These are phyloP conservation scores for Pseudocercospora macadamiae DNA, from an alignment of 2,329 filamentous ascomycete genomes.

Conservation along the genomic window DNA sequence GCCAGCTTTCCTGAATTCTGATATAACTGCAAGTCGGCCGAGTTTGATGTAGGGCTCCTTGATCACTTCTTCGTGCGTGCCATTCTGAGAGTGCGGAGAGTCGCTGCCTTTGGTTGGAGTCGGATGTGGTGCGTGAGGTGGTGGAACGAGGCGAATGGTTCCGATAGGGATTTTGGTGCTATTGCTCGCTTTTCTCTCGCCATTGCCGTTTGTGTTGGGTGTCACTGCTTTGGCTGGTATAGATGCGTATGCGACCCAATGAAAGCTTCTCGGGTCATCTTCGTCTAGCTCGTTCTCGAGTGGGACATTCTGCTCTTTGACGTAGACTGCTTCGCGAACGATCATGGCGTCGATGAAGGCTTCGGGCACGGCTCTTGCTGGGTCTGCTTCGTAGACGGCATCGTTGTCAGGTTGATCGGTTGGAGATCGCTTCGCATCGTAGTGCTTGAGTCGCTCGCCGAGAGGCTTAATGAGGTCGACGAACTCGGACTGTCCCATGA, in stretches of 20 bases:
- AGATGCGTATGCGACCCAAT: slow-evolving; percentile 83
- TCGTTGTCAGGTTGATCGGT: slow-evolving; percentile 36
- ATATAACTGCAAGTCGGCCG: slow-evolving; percentile 72
- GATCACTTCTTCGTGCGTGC: slow-evolving; percentile 27
- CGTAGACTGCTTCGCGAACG: slow-evolving; percentile 61
- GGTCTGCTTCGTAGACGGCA: slow-evolving; percentile 30
- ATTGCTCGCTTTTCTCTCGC: slow-evolving; percentile 40
- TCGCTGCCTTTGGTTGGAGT: slow-evolving; percentile 32
- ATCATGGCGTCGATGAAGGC: slow-evolving; percentile 59
- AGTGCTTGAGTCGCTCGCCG: slow-evolving; percentile 34
- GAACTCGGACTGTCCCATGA: slow-evolving; percentile 30
- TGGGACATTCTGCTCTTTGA: slow-evolving; percentile 59
- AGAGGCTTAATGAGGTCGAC: slow-evolving; percentile 37
- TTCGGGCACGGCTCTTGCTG: slow-evolving; percentile 43
- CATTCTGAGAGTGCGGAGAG: slow-evolving; percentile 24
- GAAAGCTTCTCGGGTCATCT: slow-evolving; percentile 77
- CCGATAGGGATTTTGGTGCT: slow-evolving; percentile 64
- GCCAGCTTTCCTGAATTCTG: slow-evolving; percentile 51
- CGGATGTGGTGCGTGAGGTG: slow-evolving; percentile 61
- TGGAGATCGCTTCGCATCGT: slow-evolving; percentile 33
- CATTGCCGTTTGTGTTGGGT: slow-evolving; percentile 38
- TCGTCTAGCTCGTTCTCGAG: slow-evolving; percentile 75
- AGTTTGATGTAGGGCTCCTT: slow-evolving; percentile 80
- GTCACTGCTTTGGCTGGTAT: slow-evolving; percentile 48
- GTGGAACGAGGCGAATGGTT: slow-evolving; percentile 79